Evolutionary conservation across 2,329 filamentous ascomycete genomes (phyloP), one percentile per base, ranked within the genome.

Genomic region (Cladosporium sphaerospermum): DNA sequence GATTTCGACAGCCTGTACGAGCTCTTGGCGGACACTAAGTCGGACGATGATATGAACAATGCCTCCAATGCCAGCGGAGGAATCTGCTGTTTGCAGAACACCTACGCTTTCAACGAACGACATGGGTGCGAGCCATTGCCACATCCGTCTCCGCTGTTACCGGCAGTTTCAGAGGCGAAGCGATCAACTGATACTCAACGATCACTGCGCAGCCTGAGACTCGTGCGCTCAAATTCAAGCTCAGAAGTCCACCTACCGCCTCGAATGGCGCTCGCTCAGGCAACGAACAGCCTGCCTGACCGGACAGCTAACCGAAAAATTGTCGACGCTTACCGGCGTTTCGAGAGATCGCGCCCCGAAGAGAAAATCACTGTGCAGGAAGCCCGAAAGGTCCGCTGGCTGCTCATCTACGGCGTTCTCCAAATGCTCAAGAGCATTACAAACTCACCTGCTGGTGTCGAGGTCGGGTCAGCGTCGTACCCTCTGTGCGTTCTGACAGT

Each of bases 311-410:
- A 66, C 2, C 73, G 72, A 23, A 68, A 69, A 6, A 76, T 92
- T 2, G 84, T 93, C 1, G 73, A 77, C 49, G 81, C 83, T 1
- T 93, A 90, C 62, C 76, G 81, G 3, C 75, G 74, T 2, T 92
- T 91, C 53, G 88, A 93, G 62, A 74, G 78, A 2, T 71, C 73
- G 16, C 82, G 78, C 56, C 71, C 73, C 0, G 80, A 85, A 54
- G 81, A 80, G 53, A 83, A 80, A 62, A 65, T 85, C 1, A 78
- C 79, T 0, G 70, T 82, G 9, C 73, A 78, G 8, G 88, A 92
- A 57, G 86, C 82, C 1, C 81, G 88, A 39, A 91, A 89, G 67
- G 79, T 90, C 13, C 78, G 88, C 37, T 93, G 88, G 88, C 80
- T 91, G 31, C 65, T 91, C 34, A 78, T 92, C 6, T 92, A 92